These are phyloP conservation scores for barley (Hordeum vulgare) DNA, from an alignment of 176 grass and related monocot genomes.

Conservation along the genomic window DNA sequence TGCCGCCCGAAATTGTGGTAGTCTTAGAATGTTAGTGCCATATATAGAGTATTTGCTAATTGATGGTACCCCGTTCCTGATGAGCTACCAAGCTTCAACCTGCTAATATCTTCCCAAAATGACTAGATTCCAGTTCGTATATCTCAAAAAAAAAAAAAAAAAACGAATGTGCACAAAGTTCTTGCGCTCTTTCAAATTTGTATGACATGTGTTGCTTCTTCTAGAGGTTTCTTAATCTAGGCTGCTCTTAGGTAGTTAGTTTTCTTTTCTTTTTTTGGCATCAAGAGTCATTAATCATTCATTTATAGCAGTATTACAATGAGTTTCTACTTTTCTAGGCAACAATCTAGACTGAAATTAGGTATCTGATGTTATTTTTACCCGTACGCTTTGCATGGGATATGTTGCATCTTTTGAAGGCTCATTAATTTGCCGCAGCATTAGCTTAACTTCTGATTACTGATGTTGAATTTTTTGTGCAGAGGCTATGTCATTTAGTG, in stretches of 20 bases:
- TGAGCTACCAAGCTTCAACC: not conserved
- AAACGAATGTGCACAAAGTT: not conserved
- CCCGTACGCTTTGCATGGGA: not conserved
- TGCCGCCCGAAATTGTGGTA: not conserved
- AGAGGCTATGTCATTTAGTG: slow-evolving; percentile 69
- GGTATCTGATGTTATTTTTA: slow-evolving; percentile 16
- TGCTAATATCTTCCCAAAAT: not conserved
- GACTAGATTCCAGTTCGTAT: not conserved
- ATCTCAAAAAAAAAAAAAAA: slow-evolving; percentile 1
- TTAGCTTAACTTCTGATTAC: slow-evolving; percentile 7
- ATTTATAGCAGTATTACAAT: not conserved
- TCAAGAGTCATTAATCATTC: not conserved
- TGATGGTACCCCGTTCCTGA: not conserved
- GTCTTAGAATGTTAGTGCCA: not conserved
- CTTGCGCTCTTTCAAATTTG: not conserved
- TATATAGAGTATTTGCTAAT: not conserved
- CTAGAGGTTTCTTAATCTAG: not conserved
- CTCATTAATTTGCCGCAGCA: not conserved
- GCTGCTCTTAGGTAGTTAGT: no score
- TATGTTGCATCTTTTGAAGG: not conserved
- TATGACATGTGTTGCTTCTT: not conserved
- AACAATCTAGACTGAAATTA: not conserved
- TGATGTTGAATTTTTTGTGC: slow-evolving; percentile 29
- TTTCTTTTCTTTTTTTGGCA: not conserved
- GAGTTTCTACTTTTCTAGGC: not conserved